Evolutionary conservation across 495 filamentous ascomycete species (phyloP), one percentile per base, ranked within the genome.

Genomic region (Penicillium longicatenatum): DNA sequence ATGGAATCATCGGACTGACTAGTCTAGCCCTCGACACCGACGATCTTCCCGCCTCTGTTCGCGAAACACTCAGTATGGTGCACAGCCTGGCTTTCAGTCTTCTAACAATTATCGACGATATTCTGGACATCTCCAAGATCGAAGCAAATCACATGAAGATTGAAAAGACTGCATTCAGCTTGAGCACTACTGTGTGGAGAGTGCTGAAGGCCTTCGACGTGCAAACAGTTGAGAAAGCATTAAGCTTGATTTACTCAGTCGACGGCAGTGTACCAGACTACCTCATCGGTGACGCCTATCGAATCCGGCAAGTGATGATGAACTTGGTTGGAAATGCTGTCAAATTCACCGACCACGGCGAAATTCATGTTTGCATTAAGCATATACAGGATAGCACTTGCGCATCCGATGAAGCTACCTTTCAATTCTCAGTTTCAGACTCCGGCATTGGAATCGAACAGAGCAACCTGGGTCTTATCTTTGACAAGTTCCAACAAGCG

Each of bases 61-160:
- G 91, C 84, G 92, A 96, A 71, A 96, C 95, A 86, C 73, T 96
- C 61, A 95, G 93, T 61, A 96, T 95, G 70, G 92, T 96, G 52
- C 92, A 96, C 69, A 92, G 92, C 60, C 84, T 96, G 3, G 90
- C 86, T 0, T 91, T 90, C 61, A 84, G 84, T 6, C 76, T 95
- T 6, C 71, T 95, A 35, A 89, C 86, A 0, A 88, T 93, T 20
- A 93, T 94, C 62, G 93, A 93, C 58, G 90, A 94, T 61, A 92
- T 93, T 46, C 79, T 94, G 4, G 91, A 93, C 63, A 86, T 92
- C 57, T 92, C 89, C 6, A 93, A 93, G 66, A 82, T 93, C 21
- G 84, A 87, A 12, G 77, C 88, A 1, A 81, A 91, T 9, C 80
- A 96, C 55, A 95, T 96, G 75, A 93, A 89, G 3, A 83, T 94